Conservation (phyloP, 768 basidiomycete genomes). For the button mushroom (Agaricus bisporus) region DNA sequence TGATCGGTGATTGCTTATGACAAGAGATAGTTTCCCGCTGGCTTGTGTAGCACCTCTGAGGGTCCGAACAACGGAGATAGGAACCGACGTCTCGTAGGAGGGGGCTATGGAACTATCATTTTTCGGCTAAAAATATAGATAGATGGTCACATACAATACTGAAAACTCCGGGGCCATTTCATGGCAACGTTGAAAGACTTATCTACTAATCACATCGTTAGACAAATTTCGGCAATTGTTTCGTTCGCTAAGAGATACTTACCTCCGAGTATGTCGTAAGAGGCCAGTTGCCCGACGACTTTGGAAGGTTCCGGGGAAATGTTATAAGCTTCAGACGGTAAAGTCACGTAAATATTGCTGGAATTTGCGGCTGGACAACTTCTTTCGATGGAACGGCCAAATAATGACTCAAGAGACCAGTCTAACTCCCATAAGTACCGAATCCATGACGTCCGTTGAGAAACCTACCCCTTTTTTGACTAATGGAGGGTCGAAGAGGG, state of each 20-base stretch:
- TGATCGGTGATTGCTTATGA: conserved; percentile 53
- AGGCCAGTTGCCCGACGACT: conserved; percentile 27
- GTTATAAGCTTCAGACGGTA: conserved; percentile 39
- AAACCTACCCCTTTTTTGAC: conserved; percentile 49
- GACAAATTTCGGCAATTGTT: neutral
- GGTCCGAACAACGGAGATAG: conserved; percentile 61
- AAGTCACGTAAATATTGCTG: conserved; percentile 45
- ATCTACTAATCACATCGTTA: conserved; percentile 20
- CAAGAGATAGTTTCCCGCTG: conserved; percentile 63
- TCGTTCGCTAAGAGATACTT: conserved; percentile 1
- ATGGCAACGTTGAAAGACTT: conserved; percentile 52
- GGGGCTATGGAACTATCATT: neutral
- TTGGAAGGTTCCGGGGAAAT: conserved; percentile 48
- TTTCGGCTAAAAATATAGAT: neutral
- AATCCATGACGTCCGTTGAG: neutral
- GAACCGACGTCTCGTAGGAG: conserved; percentile 29
- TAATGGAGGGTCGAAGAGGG: conserved; percentile 53
- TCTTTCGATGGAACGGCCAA: conserved; percentile 56
- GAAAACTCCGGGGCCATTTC: conserved; percentile 53
- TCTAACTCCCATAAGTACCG: conserved; percentile 33
- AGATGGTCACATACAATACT: conserved; percentile 44
- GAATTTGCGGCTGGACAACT: conserved; percentile 66
- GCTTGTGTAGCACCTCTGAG: conserved; percentile 74
- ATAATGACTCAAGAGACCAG: conserved; percentile 68
- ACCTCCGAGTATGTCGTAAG: conserved; percentile 49